Percentiles rank a stretch among this genome's conserved stretches.
Evolutionary conservation across 257 asterid species (phyloP).

Genomic region (Jacaranda copaia): DNA sequence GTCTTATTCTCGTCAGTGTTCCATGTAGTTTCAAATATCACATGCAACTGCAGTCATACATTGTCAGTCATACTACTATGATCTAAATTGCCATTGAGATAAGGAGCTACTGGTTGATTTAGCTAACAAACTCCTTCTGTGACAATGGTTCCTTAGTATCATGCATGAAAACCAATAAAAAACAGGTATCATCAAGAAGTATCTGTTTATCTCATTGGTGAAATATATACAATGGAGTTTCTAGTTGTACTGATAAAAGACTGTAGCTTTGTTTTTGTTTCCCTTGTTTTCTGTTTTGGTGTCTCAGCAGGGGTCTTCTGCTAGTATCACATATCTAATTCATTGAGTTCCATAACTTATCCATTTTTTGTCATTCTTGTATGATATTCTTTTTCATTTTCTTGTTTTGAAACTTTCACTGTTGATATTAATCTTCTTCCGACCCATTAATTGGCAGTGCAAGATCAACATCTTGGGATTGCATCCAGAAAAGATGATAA

Average conservation of each 20-base stretch:
- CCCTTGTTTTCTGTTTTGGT: background rate
- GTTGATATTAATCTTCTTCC: constrained; percentile 27
- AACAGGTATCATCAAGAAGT: background rate
- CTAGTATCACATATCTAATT: constrained; percentile 8
- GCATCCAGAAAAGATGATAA: constrained; percentile 87
- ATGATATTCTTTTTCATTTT: background rate
- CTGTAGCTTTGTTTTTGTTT: constrained; percentile 11
- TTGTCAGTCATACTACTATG: background rate
- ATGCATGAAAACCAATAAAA: background rate
- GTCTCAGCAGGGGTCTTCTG: constrained; percentile 15
- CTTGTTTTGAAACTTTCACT: background rate
- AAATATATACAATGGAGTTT: constrained; percentile 5
- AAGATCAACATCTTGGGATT: constrained; percentile 96
- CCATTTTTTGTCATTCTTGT: background rate
- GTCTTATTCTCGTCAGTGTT: background rate
- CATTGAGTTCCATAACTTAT: background rate
- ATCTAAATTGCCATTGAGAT: background rate
- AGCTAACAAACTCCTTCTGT: constrained; percentile 22
- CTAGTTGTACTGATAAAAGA: constrained; percentile 18
- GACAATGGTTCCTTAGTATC: background rate
- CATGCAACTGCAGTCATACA: constrained; percentile 1
- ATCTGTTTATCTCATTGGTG: constrained; percentile 8
- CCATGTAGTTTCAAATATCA: background rate
- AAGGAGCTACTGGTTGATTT: background rate
- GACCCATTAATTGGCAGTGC: constrained; percentile 43